Base-by-base conservation (phyloP, 2,329 filamentous ascomycete species). In the Neurospora sp. region DNA sequence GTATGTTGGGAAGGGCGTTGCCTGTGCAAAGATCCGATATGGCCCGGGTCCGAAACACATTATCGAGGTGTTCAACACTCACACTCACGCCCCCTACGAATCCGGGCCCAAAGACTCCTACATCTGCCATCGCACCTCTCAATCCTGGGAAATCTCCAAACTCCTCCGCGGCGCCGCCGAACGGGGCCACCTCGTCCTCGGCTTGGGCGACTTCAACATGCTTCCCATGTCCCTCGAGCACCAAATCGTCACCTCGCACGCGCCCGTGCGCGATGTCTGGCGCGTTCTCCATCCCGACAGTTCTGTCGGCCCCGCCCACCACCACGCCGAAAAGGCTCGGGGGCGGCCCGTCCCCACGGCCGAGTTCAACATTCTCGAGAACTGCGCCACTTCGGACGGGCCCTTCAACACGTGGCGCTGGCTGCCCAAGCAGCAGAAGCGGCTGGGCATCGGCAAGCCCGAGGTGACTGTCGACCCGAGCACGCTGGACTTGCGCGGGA, bases 201-300 rank as follows among this genome's bases (percentile, higher is more conserved):
- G 90, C 6, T 83, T 97, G 69, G 96, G 96, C 36, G 96, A 98
- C 82, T 97, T 98, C 83, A 98, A 98, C 81, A 97, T 97, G 91
- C 84, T 93, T n/a, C 96, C 96, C 0, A 81, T 91, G 52, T 96
- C 93, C 36, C 87, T 97, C 72, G 90, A 92, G 39, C 93, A 98
- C 81, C 87, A 89, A 69, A 85, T 98, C 73, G 90, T 99, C 74
- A 92, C 91, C 70, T 88, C 89, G 3, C 90, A 93, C 77, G 89
- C 90, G 10, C 90, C 90, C 15, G 90, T 97, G 38, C 86, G 86
- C 66, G 96, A 99, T 78, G 89, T 89, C 28, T 99, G 96, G 96
- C 88, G 91, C 69, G 85, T 92, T 38, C 80, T 96, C 23, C 91
- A 97, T 78, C 95, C 96, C 0, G 87, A 94, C 71, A 95, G 91